Percentiles rank a stretch among this genome's conserved stretches.
phyloP scores from a whole-genome alignment of 1,284 basidiomycete species.

The Cryptococcus floricola region DNA sequence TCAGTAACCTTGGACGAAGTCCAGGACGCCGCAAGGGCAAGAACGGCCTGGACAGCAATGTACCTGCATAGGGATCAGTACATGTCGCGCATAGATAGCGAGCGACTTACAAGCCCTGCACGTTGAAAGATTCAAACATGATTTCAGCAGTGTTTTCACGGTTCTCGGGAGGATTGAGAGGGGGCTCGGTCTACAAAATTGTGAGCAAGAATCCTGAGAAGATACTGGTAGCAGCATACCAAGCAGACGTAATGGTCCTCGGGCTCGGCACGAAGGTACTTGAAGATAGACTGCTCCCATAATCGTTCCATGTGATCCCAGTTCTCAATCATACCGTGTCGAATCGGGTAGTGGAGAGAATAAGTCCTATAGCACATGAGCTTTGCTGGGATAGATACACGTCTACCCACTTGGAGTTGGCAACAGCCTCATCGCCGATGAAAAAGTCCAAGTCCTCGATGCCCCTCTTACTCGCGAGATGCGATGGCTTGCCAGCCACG shows the following conservation, averaged over 20 bases:
- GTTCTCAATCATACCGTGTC: constrained; percentile 98
- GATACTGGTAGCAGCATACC: constrained; percentile 51
- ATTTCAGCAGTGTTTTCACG: constrained; percentile 99
- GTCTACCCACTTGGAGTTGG: constrained; percentile 68
- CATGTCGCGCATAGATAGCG: neutral
- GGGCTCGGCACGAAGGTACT: constrained; percentile 96
- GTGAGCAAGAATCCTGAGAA: neutral
- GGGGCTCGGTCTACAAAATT: constrained; percentile 80
- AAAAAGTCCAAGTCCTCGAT: constrained; percentile 99
- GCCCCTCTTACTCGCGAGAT: constrained; percentile 92
- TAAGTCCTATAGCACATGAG: constrained; percentile 62
- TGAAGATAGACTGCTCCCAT: constrained; percentile 99
- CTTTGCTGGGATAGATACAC: neutral
- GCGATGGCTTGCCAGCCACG: constrained; percentile 71
- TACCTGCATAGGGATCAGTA: constrained; percentile 56
- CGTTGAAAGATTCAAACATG: constrained; percentile 99
- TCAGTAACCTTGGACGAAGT: constrained; percentile 87
- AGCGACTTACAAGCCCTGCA: constrained; percentile 57
- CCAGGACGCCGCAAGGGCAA: constrained; percentile 99
- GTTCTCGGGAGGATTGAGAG: constrained; percentile 97
- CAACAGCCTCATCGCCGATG: constrained; percentile 97
- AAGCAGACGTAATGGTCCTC: constrained; percentile 98
- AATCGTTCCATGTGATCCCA: constrained; percentile 99
- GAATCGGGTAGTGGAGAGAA: constrained; percentile 92
- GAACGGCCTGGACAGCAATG: constrained; percentile 97